Evolutionary conservation across 768 basidiomycete species (phyloP), one percentile per base, ranked within the genome.

Genomic region (Gloeostereum incarnatum): DNA sequence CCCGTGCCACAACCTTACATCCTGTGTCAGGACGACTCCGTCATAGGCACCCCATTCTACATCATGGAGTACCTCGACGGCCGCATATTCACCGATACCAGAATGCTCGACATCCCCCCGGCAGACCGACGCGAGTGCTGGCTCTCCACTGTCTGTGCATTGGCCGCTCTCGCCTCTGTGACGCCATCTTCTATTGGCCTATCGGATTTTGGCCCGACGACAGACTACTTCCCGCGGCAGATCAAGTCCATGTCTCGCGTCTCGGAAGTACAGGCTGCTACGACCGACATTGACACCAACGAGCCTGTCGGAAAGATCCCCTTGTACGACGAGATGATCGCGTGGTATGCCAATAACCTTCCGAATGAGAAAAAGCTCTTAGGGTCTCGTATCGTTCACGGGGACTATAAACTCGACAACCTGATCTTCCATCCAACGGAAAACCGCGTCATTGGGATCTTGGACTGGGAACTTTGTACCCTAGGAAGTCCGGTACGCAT

Each of bases 381-480:
- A 5, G 88, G 86, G 1, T 63, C 73, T 38, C 78, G 87, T n/a
- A 79, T 99, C 45, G 91, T 98, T 4, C 94, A 98, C 54, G 94
- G 94, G 19, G 94, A 99, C 58, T 98, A 88, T 56, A 99, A 99
- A 57, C 66, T 94, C n/a, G 94, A 99, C 59, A 99, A 99, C 57
- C 57, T 99, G 46, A 73, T 97, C 45, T 98, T 96, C 60, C 93
- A 98, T 49, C 82, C 85, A 0, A 88, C 81, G 0, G 82, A 97
- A 58, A 89, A 92, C 44, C 68, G 74, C 29, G 92, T 98, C 3
- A 91, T 98, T 45, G 96, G 90, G 4, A 90, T 99, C 26, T 59
- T 99, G 35, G 94, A 99, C 52, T 99, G 94, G 94, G 94, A 99
- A 54, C 63, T 99, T 19, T 96, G 90, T 52, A 97, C 94, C 1